Evolutionary conservation across 148 eudicot genomes (phyloP).

Genomic region (Arbutus unedo): DNA sequence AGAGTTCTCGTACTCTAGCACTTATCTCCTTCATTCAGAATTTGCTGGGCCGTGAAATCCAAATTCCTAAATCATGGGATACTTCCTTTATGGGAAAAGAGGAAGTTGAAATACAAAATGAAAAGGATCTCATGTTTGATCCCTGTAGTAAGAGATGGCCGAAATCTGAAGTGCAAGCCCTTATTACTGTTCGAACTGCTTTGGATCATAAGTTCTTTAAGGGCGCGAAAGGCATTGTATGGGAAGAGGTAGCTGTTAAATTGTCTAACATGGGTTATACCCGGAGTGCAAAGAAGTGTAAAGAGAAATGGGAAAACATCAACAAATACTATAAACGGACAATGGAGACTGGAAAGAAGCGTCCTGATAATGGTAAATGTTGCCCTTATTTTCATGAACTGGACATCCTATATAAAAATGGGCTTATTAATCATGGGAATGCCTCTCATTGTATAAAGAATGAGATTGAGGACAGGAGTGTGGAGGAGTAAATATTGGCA

Average conservation of each 20-base stretch:
- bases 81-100: constrained; percentile 11
- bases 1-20: constrained; percentile 44
- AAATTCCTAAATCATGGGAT: constrained; percentile 12
- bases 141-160: constrained; percentile 44
- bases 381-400: constrained; percentile 52
- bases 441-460: neutral
- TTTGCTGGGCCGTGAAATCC: constrained; percentile 29
- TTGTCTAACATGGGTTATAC: constrained; percentile 45
- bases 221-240: constrained; percentile 36
- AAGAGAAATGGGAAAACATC: constrained; percentile 59
- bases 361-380: constrained; percentile 28
- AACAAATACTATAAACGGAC: constrained; percentile 42
- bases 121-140: constrained; percentile 13
- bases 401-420: constrained; percentile 33
- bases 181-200: constrained; percentile 45
- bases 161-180: constrained; percentile 53
- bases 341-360: constrained; percentile 25
- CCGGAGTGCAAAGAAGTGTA: constrained; percentile 48
- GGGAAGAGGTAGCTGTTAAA: constrained; percentile 46
- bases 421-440: constrained; percentile 20
- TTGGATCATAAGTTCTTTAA: constrained; percentile 37
- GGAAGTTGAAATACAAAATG: constrained; percentile 18
- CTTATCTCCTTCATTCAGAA: constrained; percentile 44
- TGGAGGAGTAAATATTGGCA: constrained; percentile 6
- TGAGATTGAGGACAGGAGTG: constrained; percentile 10